Percentiles rank a stretch among this genome's conserved stretches.
Evolutionary conservation across 2,329 filamentous ascomycete genomes (phyloP).

Genomic region (Hypoxylon sp.): DNA sequence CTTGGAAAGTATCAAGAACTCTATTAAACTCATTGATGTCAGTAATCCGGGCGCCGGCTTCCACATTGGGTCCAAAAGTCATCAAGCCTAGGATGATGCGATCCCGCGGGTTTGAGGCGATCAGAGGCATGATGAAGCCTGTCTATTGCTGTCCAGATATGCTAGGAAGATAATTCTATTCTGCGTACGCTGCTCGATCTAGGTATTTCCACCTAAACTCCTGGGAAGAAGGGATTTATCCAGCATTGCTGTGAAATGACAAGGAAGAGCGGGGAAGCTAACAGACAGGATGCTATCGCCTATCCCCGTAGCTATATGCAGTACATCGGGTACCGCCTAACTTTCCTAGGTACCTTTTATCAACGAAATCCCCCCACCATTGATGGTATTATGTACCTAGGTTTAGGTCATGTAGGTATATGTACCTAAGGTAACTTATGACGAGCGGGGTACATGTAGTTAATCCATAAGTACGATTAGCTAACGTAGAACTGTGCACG

Average conservation of each 20-base stretch:
- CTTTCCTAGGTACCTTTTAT: slow-evolving; percentile 5
- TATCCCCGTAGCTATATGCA: slow-evolving; percentile 5
- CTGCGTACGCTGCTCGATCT: neutral
- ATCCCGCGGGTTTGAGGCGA: slow-evolving; percentile 65
- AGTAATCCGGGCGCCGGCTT: slow-evolving; percentile 79
- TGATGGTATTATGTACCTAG: too few species aligned
- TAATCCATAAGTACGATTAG: too few species aligned
- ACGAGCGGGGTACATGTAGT: slow-evolving; percentile 23
- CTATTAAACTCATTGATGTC: slow-evolving; percentile 76
- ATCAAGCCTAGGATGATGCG: slow-evolving; percentile 87
- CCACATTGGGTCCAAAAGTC: slow-evolving; percentile 81
- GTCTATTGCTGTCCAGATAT: neutral
- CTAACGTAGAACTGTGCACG: neutral
- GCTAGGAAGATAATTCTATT: neutral
- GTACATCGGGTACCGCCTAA: too few species aligned
- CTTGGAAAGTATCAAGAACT: slow-evolving; percentile 81
- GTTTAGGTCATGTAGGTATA: too few species aligned
- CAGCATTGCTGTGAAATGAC: neutral
- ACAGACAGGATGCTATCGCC: slow-evolving; percentile 1
- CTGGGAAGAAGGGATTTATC: neutral
- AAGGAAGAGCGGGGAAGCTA: slow-evolving; percentile 37
- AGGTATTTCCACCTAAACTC: neutral
- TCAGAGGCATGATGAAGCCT: slow-evolving; percentile 62
- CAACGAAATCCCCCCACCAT: slow-evolving; percentile 12
- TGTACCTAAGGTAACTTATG: slow-evolving; percentile 2